Base-by-base conservation (phyloP, 1,284 basidiomycete species). In the Sporisorium scitamineum region DNA sequence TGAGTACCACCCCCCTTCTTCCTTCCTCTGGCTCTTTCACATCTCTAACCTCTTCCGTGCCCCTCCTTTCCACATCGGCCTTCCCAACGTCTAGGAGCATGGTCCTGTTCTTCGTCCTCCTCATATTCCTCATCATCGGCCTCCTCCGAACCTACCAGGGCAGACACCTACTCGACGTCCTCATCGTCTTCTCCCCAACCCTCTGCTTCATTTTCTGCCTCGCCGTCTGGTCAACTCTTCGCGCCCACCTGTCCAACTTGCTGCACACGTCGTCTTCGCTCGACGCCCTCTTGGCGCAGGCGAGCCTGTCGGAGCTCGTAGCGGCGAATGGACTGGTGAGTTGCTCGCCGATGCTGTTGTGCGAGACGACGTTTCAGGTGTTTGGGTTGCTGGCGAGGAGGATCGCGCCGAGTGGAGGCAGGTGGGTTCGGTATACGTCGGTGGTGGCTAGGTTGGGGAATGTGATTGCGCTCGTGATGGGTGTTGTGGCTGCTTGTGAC, bases 351-450 rank as follows among this genome's bases (percentile, higher is more conserved):
- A 61, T 76, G 54, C 39, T 71, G 24, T 29, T 71, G 18, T 53
- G 57, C 48, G 73, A 76, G 27, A 61, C 68, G 27, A 45, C n/a
- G 5, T 60, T 64, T 26, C 73, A 71, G 32, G 52, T 71, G 18
- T 71, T 76, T 29, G 73, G 73, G 0, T 22, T 76, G 41, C 41
- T 76, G 34, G 57, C 37, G 2, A 71, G 67, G 50, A 45, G 73
- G 34, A 42, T 66, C 1, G 53, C 54, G 2, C 29, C 47, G 10
- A 53, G 51, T 2, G 69, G 41, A 2, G 52, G 52, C 4, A 48
- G 18, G 26, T 76, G 69, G 73, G 44, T 76, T 20, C 37, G 10
- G 20, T 58, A 61, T 27, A 54, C 60, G 8, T 53, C 62, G 31
- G 63, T 57, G 24, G 55, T 53, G 5, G 61, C 61, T 0, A 51